Base-by-base conservation (phyloP, 768 basidiomycete species). In the Pholiota molesta region DNA sequence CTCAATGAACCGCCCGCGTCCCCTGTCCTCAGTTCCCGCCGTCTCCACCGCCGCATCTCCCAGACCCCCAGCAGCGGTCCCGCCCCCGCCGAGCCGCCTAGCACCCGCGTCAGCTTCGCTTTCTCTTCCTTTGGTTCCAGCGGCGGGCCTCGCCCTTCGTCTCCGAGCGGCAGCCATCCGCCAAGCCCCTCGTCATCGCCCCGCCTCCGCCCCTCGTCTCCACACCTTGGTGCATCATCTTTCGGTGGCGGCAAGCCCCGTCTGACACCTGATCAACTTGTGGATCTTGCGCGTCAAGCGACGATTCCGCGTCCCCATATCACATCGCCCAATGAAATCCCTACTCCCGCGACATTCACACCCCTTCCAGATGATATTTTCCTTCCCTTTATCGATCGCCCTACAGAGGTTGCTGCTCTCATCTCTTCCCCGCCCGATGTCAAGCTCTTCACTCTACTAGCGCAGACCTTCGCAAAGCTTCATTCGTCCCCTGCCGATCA, bases 351-450 rank as follows among this genome's bases (percentile, higher is more conserved):
- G 2, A 85, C 86, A 1, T 94, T 94, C 70, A 91, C 90, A 0
- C 86, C 86, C 0, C 82, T 95, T 1, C 90, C 90, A 5, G 85
- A 86, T 21, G 87, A 92, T 62, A 84, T 92, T 31, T 89, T 87
- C 66, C 85, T 97, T 14, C 95, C 95, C 0, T 97, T 95, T 75
- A 82, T 96, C 64, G 89, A 96, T 65, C 87, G 95, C 19, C 83
- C 92, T 0, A 74, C 78, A 0, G 95, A 97, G 69, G 93, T 96
- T 1, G 65, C 82, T 4, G 76, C 84, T 9, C 81, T 97, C 29
- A 84, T 95, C 60, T 79, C 82, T 21, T 80, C 76, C 13, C 85
- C 81, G 2, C 91, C 87, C 5, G 90, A 88, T 59, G 83, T 82
- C 62, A 88, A 87, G 62, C 78, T 95, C 2, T 88, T 94, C 62